Percentiles rank a stretch among this genome's conserved stretches.
These are phyloP conservation scores for Phytopythium chamaehyphon DNA, from an alignment of 352 stramenopile species.

Conservation along the genomic window DNA sequence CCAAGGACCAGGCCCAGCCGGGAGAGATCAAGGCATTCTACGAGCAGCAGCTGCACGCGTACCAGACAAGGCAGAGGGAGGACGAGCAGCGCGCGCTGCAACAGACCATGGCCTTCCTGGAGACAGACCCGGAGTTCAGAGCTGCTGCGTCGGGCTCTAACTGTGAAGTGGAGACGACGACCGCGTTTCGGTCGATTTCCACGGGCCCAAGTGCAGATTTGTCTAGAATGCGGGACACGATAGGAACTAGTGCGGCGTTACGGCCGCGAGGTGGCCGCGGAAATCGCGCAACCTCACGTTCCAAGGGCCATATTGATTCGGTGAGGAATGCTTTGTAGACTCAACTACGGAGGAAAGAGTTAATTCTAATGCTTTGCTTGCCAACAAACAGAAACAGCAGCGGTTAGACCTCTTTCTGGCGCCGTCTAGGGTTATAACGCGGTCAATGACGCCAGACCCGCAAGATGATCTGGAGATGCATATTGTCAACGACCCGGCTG, in stretches of 20 bases:
- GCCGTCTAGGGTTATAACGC: slow-evolving; percentile 2
- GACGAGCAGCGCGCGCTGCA: slow-evolving; percentile 33
- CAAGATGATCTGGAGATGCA: neutral
- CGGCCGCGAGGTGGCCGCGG: no score
- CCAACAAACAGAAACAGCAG: slow-evolving; percentile 23
- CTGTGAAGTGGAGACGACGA: no score
- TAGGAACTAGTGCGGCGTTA: no score
- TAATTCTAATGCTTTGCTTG: no score
- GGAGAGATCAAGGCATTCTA: slow-evolving; percentile 42
- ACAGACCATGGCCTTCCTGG: slow-evolving; percentile 51
- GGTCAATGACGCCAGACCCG: slow-evolving; percentile 6
- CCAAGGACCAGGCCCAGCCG: slow-evolving; percentile 7
- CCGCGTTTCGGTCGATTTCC: no score
- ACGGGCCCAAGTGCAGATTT: no score
- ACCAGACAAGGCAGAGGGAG: slow-evolving; percentile 24
- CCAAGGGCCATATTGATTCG: no score
- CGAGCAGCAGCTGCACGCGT: slow-evolving; percentile 27
- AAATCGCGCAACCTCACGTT: no score
- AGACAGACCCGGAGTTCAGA: slow-evolving; percentile 43
- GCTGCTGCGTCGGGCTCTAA: slow-evolving; percentile 9
- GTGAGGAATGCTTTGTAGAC: no score
- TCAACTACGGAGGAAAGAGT: no score
- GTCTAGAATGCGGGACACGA: no score
- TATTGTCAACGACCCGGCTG: neutral
- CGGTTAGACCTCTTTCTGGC: slow-evolving; percentile 41